Evolutionary conservation across 2,329 filamentous ascomycete species (phyloP).

Genomic region (Xylariomycetidae sp.): DNA sequence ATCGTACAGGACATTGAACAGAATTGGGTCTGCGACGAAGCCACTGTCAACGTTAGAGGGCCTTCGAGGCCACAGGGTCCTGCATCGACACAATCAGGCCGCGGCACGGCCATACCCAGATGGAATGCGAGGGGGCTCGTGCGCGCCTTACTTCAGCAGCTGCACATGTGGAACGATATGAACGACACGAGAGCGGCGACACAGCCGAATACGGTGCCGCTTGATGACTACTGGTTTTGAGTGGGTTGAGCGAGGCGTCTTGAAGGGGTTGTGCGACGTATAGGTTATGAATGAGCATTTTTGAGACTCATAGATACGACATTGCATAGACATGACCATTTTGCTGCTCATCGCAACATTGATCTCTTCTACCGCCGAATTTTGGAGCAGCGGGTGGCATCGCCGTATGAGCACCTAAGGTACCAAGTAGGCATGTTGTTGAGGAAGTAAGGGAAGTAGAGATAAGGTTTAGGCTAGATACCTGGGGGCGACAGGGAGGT

Average conservation of each 20-base stretch:
- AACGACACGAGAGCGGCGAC: constrained; percentile 10
- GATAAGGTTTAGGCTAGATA: too few relatives aligned
- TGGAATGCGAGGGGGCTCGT: constrained; percentile 14
- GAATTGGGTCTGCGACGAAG: constrained; percentile 34
- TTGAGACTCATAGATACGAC: background rate
- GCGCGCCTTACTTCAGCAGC: constrained; percentile 12
- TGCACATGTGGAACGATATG: constrained; percentile 19
- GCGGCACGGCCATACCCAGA: constrained; percentile 24
- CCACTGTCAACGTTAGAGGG: constrained; percentile 32
- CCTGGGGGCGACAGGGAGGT: too few relatives aligned
- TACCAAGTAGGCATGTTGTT: too few relatives aligned
- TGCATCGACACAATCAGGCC: constrained; percentile 28
- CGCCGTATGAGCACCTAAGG: too few relatives aligned
- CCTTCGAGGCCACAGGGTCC: constrained; percentile 27
- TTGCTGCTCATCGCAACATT: too few relatives aligned
- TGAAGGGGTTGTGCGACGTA: too few relatives aligned
- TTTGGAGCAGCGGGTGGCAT: too few relatives aligned
- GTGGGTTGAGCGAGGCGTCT: constrained; percentile 4
- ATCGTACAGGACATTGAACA: constrained; percentile 39
- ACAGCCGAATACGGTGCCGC: constrained; percentile 5
- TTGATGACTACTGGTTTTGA: constrained; percentile 19
- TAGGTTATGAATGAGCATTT: too few relatives aligned
- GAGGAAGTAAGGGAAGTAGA: too few relatives aligned
- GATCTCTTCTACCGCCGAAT: too few relatives aligned
- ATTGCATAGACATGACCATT: background rate